A percentile compares a stretch with the other conserved stretches of the same genome.
Conservation (phyloP, 768 basidiomycete species). For the Cyclocybe aegerita region DNA sequence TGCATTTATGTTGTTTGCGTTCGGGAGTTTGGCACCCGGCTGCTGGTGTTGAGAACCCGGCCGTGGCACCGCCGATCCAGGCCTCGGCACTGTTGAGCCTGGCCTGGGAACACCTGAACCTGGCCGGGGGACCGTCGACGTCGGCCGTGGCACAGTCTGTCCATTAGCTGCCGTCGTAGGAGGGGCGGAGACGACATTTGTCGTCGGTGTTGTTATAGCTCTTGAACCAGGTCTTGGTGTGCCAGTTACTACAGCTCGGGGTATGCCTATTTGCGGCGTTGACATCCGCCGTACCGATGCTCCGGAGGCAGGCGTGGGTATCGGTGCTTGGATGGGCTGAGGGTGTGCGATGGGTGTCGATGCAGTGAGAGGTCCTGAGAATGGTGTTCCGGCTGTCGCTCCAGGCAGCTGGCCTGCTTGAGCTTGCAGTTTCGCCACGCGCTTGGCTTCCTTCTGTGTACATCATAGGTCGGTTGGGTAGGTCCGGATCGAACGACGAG, state of each 20-base stretch:
- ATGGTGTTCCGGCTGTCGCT: background rate
- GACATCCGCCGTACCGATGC: constrained; percentile 9
- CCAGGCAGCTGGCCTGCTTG: constrained; percentile 19
- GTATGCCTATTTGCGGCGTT: background rate
- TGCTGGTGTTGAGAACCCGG: constrained; percentile 22
- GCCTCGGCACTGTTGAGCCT: constrained; percentile 26
- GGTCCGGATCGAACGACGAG: background rate
- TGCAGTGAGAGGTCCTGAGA: background rate
- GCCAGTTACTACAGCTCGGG: constrained; percentile 2
- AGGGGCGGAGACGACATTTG: constrained; percentile 15
- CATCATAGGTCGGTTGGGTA: background rate
- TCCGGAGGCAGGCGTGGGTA: constrained; percentile 28
- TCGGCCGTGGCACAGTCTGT: constrained; percentile 10
- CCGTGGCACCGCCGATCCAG: constrained; percentile 26
- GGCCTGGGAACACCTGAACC: constrained; percentile 27
- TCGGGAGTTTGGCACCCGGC: constrained; percentile 9
- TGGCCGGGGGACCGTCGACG: constrained; percentile 22
- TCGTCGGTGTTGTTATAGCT: constrained; percentile 16
- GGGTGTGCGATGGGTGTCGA: constrained; percentile 24
- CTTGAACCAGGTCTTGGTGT: constrained; percentile 36
- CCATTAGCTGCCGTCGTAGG: constrained; percentile 7
- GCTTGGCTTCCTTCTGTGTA: constrained; percentile 69
- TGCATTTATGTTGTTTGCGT: constrained; percentile 15
- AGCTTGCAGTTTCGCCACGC: constrained; percentile 57
- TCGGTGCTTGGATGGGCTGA: constrained; percentile 30